These are phyloP conservation scores for Zhuliangozyma blackwelliae DNA, from an alignment of 1,139 yeast genomes.

Conservation along the genomic window DNA sequence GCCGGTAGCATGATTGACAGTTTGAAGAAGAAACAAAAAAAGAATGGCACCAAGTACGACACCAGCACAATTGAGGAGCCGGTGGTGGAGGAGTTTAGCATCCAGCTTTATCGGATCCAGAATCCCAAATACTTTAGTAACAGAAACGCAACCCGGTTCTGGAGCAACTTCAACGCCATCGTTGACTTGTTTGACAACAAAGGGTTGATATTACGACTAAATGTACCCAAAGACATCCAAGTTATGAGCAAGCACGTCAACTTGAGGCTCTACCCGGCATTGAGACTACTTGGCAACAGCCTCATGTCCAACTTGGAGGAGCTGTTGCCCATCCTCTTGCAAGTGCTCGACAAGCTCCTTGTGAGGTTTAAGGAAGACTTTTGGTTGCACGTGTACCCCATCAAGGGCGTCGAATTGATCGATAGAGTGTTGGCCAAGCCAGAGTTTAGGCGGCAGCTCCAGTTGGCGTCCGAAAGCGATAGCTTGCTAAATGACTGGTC, in stretches of 20 bases:
- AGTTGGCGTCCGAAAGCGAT: slow-evolving; percentile 1
- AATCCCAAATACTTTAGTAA: slow-evolving; percentile 45
- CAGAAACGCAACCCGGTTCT: slow-evolving; percentile 43
- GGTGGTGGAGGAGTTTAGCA: slow-evolving; percentile 50
- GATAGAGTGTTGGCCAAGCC: slow-evolving; percentile 50
- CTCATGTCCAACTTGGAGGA: slow-evolving; percentile 45
- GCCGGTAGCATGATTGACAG: slow-evolving; percentile 17
- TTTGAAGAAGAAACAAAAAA: slow-evolving; percentile 7
- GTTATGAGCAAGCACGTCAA: slow-evolving; percentile 33
- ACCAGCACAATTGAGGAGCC: slow-evolving; percentile 24
- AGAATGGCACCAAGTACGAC: neutral
- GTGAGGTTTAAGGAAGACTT: slow-evolving; percentile 34
- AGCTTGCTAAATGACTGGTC: slow-evolving; percentile 3
- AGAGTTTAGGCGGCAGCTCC: slow-evolving; percentile 18
- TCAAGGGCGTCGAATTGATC: slow-evolving; percentile 47
- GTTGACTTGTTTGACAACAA: slow-evolving; percentile 36
- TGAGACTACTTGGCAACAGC: slow-evolving; percentile 45
- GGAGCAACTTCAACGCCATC: slow-evolving; percentile 45
- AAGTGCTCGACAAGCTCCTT: slow-evolving; percentile 42
- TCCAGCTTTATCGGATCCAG: slow-evolving; percentile 51
- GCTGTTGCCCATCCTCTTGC: slow-evolving; percentile 53
- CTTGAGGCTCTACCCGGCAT: slow-evolving; percentile 41
- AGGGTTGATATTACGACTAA: slow-evolving; percentile 35
- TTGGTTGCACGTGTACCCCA: slow-evolving; percentile 52
- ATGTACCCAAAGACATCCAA: slow-evolving; percentile 42